These are phyloP conservation scores for Crotalaria pallida DNA, from an alignment of 306 rosid species.

Conservation along the genomic window DNA sequence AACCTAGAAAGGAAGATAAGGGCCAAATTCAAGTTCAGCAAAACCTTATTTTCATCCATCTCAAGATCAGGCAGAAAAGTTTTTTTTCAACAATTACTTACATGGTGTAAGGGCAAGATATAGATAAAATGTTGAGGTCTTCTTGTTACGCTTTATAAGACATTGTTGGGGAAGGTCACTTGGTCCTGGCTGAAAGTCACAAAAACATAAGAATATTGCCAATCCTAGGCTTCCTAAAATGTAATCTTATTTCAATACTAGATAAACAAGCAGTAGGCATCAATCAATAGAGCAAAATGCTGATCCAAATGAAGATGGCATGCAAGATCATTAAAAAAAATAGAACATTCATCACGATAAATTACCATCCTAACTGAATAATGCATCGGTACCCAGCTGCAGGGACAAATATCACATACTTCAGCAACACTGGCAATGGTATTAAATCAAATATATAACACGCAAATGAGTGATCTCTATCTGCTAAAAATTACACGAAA, in stretches of 20 bases:
- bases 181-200: conserved; percentile 86
- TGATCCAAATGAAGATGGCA: not conserved
- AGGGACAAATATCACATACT: not conserved
- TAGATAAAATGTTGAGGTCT: conserved; percentile 80
- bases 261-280: not conserved
- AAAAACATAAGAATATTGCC: conserved; percentile 24
- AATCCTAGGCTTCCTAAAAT: conserved; percentile 16
- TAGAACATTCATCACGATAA: not conserved
- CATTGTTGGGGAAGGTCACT: conserved; percentile 69
- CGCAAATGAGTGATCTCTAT: not conserved
- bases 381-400: not conserved
- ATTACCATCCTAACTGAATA: not conserved
- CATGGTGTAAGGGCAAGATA: conserved; percentile 81
- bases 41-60: conserved; percentile 18
- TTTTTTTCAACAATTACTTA: conserved; percentile 42
- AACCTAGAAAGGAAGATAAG: conserved; percentile 15
- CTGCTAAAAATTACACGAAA: not conserved
- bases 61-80: not conserved
- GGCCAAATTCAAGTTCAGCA: not conserved
- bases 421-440: not conserved
- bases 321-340: not conserved
- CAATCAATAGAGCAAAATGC: not conserved
- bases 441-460: not conserved
- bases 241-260: not conserved
- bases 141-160: conserved; percentile 84